phyloP scores from a whole-genome alignment of 495 filamentous ascomycete species.

The Penicillium cataractarum region DNA sequence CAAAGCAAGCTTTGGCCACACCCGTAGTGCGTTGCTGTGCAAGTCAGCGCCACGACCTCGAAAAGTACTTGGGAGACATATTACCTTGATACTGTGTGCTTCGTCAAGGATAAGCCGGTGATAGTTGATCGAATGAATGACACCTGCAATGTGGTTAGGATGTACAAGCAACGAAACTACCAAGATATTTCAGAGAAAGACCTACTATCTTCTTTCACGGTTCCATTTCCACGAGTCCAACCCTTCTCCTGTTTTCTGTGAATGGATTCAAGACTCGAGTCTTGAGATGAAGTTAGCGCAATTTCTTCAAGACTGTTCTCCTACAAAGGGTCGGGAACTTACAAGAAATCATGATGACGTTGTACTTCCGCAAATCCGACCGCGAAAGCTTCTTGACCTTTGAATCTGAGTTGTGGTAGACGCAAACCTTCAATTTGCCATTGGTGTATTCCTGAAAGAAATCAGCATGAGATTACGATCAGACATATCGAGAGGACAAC shows the following conservation, averaged over 20 bases:
- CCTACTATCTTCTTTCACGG: slow-evolving; percentile 78
- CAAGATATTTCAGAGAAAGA: slow-evolving; percentile 1
- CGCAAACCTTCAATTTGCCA: slow-evolving; percentile 82
- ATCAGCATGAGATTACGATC: neutral
- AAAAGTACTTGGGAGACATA: neutral
- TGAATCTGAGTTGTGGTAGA: slow-evolving; percentile 84
- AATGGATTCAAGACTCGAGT: slow-evolving; percentile 89
- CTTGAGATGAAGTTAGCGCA: slow-evolving; percentile 30
- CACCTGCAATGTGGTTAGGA: slow-evolving; percentile 30
- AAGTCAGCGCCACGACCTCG: slow-evolving; percentile 28
- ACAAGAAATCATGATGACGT: slow-evolving; percentile 95
- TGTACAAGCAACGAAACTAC: neutral
- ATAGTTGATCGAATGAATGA: slow-evolving; percentile 83
- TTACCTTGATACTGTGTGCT: slow-evolving; percentile 90
- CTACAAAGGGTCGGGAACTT: slow-evolving; percentile 7
- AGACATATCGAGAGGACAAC: neutral
- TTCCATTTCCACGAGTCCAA: slow-evolving; percentile 73
- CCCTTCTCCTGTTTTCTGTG: slow-evolving; percentile 92
- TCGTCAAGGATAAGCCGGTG: slow-evolving; percentile 95
- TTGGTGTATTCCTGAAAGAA: slow-evolving; percentile 75
- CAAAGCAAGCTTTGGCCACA: slow-evolving; percentile 92
- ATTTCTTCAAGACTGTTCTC: neutral
- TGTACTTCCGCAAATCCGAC: slow-evolving; percentile 75
- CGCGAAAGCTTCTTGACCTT: slow-evolving; percentile 74
- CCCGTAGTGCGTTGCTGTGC: slow-evolving; percentile 72